A percentile compares a stretch with the other conserved stretches of the same genome.
These are phyloP conservation scores for Pseudogymnoascus sp. DNA, from an alignment of 2,329 filamentous ascomycete species.

Conservation along the genomic window DNA sequence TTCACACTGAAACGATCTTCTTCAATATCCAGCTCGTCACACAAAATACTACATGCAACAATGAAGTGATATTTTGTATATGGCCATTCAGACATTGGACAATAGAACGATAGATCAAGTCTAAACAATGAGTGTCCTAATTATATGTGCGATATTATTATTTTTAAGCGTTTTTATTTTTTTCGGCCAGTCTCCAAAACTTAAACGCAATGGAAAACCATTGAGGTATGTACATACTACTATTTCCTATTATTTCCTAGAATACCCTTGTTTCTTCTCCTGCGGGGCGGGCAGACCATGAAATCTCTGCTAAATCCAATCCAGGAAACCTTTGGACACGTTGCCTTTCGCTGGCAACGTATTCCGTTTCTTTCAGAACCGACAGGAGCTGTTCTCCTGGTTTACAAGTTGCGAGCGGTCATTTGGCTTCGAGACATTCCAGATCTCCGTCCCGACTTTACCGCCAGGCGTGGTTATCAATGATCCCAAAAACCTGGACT, in stretches of 20 bases:
- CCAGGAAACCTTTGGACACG: conserved; percentile 26
- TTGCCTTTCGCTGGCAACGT: conserved; percentile 51
- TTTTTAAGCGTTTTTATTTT: neutral
- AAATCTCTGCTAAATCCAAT: conserved; percentile 9
- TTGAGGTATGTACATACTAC: conserved; percentile 20
- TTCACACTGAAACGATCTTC: neutral
- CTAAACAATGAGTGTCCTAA: neutral
- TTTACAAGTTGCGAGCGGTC: conserved; percentile 48
- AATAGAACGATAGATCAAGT: neutral
- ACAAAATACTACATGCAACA: neutral
- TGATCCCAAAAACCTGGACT: conserved; percentile 53
- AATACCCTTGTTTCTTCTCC: neutral
- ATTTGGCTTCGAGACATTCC: conserved; percentile 51
- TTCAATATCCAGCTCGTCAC: neutral
- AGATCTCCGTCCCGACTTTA: conserved; percentile 52
- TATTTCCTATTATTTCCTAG: neutral
- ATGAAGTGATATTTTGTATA: neutral
- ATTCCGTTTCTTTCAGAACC: conserved; percentile 49
- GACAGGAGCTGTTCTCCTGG: conserved; percentile 53
- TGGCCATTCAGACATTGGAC: neutral
- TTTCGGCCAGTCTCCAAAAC: conserved; percentile 13
- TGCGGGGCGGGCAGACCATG: neutral
- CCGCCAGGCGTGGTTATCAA: conserved; percentile 56
- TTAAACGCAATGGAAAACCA: conserved; percentile 22
- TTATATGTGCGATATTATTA: conserved; percentile 1